Evolutionary conservation across 2,329 filamentous ascomycete species (phyloP).

Genomic region (Fusarium zealandicum): DNA sequence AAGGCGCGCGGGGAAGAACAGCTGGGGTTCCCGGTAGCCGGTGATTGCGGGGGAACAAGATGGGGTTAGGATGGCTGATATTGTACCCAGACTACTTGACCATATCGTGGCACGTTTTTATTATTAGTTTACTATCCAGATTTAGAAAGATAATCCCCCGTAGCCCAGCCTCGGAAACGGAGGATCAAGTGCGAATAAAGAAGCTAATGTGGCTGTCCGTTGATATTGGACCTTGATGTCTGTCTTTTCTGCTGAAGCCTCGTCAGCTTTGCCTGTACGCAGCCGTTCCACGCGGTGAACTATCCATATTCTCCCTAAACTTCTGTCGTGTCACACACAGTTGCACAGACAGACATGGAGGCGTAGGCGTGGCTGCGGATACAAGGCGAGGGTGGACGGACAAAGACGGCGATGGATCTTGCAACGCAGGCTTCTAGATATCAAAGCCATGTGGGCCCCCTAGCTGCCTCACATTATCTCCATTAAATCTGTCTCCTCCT

Average conservation of each 20-base stretch:
- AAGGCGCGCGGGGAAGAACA: conserved; percentile 35
- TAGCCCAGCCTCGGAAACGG: background rate
- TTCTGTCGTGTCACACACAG: background rate
- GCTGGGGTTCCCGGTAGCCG: conserved; percentile 16
- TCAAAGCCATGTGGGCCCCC: background rate
- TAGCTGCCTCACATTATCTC: background rate
- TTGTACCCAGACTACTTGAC: too few species aligned
- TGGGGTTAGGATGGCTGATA: too few species aligned
- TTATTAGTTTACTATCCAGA: too few species aligned
- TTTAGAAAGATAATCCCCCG: background rate
- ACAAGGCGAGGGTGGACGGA: conserved; percentile 4
- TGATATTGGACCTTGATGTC: conserved; percentile 4
- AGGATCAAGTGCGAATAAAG: conserved; percentile 5
- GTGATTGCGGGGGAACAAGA: conserved; percentile 37
- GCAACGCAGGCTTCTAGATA: conserved; percentile 24
- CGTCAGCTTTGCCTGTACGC: conserved; percentile 10
- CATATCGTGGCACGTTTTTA: too few species aligned
- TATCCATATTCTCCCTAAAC: background rate
- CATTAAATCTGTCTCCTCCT: conserved; percentile 2
- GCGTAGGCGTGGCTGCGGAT: conserved; percentile 14
- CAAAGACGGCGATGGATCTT: background rate
- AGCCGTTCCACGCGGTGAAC: conserved; percentile 1
- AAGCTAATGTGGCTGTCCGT: background rate
- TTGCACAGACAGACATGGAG: background rate
- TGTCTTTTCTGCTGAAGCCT: conserved; percentile 8